Conservation (phyloP, 805 yeast species). For the Cyberlindnera amylophila region DNA sequence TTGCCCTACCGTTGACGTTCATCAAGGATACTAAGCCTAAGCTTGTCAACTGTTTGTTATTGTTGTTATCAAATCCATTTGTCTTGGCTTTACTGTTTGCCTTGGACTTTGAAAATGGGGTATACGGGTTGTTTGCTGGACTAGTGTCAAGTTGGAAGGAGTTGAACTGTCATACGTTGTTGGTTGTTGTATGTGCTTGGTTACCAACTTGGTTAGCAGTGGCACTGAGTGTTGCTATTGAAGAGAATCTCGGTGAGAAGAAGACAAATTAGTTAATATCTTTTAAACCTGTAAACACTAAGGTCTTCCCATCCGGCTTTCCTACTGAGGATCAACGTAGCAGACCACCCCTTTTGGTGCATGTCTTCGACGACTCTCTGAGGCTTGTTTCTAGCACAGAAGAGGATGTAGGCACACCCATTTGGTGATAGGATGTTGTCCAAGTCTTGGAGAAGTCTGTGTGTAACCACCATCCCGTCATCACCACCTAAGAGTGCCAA, state of each 20-base stretch:
- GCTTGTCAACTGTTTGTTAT: constrained; percentile 31
- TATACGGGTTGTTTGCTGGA: constrained; percentile 37
- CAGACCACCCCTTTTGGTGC: constrained; percentile 49
- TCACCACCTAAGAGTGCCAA: constrained; percentile 86
- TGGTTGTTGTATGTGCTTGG: constrained; percentile 71
- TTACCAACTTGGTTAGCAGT: constrained; percentile 69
- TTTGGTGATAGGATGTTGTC: constrained; percentile 44
- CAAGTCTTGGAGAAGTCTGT: constrained; percentile 52
- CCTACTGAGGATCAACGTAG: constrained; percentile 51
- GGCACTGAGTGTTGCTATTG: constrained; percentile 25
- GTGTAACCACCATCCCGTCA: constrained; percentile 87
- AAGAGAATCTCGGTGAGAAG: constrained; percentile 4
- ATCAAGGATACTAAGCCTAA: constrained; percentile 26
- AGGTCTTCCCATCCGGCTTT: constrained; percentile 97
- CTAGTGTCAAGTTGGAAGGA: constrained; percentile 62
- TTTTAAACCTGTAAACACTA: constrained; percentile 61
- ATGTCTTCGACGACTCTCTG: constrained; percentile 49
- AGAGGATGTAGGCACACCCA: constrained; percentile 85
- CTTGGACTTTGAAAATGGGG: constrained; percentile 21
- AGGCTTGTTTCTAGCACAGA: constrained; percentile 90
- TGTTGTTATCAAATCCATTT: constrained; percentile 52
- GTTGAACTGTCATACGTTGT: constrained; percentile 84
- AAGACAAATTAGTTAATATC: constrained; percentile 7
- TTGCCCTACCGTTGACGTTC: constrained; percentile 73
- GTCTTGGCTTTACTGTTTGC: constrained; percentile 30